Conservation (phyloP, 2,329 filamentous ascomycete species). For the Dryadomyces sulphureus region DNA sequence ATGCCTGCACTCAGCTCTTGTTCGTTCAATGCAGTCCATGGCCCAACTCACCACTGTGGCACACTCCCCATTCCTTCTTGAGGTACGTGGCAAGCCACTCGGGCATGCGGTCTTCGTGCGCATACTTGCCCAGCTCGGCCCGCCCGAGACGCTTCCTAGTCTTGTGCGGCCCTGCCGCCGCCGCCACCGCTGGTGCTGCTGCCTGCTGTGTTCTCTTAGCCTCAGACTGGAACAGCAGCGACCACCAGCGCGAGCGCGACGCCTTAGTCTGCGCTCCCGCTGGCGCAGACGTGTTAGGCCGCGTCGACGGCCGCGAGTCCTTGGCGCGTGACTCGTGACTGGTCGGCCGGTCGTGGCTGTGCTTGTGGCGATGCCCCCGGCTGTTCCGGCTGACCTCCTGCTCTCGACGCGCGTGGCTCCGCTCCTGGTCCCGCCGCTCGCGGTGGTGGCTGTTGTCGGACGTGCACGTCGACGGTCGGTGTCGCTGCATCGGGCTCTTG, state of each 20-base stretch:
- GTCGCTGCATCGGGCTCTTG: not conserved
- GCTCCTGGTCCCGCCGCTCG: not conserved
- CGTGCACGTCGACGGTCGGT: not conserved
- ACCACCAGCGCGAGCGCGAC: too few relatives aligned
- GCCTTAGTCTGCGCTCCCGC: too few relatives aligned
- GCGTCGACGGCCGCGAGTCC: not conserved
- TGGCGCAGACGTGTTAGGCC: too few relatives aligned
- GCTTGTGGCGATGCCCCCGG: not conserved
- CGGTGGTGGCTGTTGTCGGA: not conserved
- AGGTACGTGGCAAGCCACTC: constrained; percentile 49
- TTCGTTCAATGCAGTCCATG: not conserved
- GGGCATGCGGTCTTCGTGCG: constrained; percentile 63
- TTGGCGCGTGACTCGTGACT: too few relatives aligned
- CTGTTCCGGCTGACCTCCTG: not conserved
- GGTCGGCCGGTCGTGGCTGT: not conserved
- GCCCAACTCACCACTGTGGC: constrained; percentile 29
- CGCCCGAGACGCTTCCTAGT: constrained; percentile 21
- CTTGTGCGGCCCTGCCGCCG: not conserved
- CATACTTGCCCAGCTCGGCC: constrained; percentile 56
- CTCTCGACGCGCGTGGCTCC: not conserved
- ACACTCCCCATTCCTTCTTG: constrained; percentile 40
- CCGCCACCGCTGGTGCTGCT: not conserved
- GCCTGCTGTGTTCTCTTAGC: not conserved
- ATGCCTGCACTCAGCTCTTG: constrained; percentile 25
- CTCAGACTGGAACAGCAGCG: not conserved